Evolutionary conservation across 1,284 basidiomycete species (phyloP).

Genomic region (Schizophyllum amplum): DNA sequence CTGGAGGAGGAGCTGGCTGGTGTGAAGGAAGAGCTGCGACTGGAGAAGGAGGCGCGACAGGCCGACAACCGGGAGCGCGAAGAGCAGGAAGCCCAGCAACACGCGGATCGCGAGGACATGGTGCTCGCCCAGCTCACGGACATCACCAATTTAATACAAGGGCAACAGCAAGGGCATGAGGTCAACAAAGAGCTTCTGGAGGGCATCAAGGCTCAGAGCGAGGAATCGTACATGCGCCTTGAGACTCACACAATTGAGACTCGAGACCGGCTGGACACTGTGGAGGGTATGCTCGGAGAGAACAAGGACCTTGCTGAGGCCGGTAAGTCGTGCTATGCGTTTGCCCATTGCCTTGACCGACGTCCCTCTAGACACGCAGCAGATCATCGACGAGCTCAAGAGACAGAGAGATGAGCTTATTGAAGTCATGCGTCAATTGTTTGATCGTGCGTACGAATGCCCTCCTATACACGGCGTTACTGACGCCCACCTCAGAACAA

Average conservation of each 20-base stretch:
- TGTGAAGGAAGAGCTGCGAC: slow-evolving; percentile 42
- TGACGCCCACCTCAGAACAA: slow-evolving; percentile 18
- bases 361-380: slow-evolving; percentile 35
- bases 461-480: slow-evolving; percentile 3
- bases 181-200: slow-evolving; percentile 50
- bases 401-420: slow-evolving; percentile 45
- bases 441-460: slow-evolving; percentile 36
- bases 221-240: slow-evolving; percentile 43
- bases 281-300: slow-evolving; percentile 44
- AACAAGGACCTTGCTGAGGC: slow-evolving; percentile 44
- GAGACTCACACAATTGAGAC: slow-evolving; percentile 45
- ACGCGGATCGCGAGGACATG: slow-evolving; percentile 48
- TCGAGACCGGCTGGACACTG: slow-evolving; percentile 45
- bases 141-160: slow-evolving; percentile 59
- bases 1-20: slow-evolving; percentile 57
- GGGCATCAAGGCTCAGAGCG: slow-evolving; percentile 50
- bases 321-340: slow-evolving; percentile 24
- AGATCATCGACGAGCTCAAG: slow-evolving; percentile 42
- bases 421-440: slow-evolving; percentile 39
- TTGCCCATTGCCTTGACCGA: neutral
- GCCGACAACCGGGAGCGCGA: slow-evolving; percentile 46
- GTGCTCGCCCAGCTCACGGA: slow-evolving; percentile 54
- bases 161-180: slow-evolving; percentile 47
- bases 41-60: slow-evolving; percentile 45
- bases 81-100: slow-evolving; percentile 46